Evolutionary conservation across 495 filamentous ascomycete species (phyloP), one percentile per base, ranked within the genome.

Genomic region (Aspergillus conjunctus): DNA sequence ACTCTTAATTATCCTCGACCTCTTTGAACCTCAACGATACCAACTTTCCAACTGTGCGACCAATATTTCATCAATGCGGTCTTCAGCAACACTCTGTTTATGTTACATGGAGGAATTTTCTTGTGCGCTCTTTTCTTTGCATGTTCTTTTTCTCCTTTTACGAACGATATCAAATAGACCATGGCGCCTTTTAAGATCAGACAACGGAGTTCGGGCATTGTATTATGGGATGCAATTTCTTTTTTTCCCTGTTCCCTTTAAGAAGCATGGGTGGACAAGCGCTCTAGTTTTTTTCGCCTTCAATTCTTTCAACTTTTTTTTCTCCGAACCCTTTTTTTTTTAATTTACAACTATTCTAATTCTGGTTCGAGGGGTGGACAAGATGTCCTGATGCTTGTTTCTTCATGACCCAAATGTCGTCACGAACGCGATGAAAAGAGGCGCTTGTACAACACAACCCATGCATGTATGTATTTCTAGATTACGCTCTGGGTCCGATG

Each of bases 131-230:
- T 50, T 58, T 57, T 61, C 58, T 63, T 50, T 58, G 58, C 32
- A 48, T 60, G 37, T 51, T 26, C 41, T 59, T 48, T 55, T 54
- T 65, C 50, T 62, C 58, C 44, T 69, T 54, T 66, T 10, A 58
- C 55, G 54, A 51, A 60, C 39, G 57, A 51, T 54, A 62, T 69
- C 49, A 68, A 72, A 76, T 78, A 78, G 75, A 76, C 61, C 68
- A 73, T 61, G 73, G 75, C 73, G 72, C 69, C 26, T 65, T 67
- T 44, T 66, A 56, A 73, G 67, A 73, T 64, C 66, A 50, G 68
- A 72, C 66, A 58, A 53, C 53, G 70, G 68, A 71, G 71, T 77
- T 75, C 33, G 45, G 66, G 58, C n/a, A 48, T 11, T 55, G 48
- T 52, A 64, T 65, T 58, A 59, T 63, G 54, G 37, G 14, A 52